These are phyloP conservation scores for Pseudocercospora pini-densiflorae DNA, from an alignment of 2,329 filamentous ascomycete species.

Conservation along the genomic window DNA sequence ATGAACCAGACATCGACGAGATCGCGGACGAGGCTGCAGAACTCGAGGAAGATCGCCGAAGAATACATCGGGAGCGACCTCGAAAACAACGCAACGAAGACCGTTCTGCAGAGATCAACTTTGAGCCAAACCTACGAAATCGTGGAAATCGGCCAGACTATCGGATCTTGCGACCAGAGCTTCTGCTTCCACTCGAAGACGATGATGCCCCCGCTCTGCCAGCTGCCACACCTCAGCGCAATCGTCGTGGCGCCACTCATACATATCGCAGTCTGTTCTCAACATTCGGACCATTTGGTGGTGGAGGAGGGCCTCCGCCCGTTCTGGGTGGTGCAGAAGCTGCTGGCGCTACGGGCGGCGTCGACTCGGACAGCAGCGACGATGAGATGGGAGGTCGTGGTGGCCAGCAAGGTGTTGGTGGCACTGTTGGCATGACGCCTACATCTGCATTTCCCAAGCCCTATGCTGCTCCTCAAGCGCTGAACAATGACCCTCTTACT, in stretches of 20 bases:
- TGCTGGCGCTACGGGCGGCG: constrained; percentile 73
- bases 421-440: constrained; percentile 68
- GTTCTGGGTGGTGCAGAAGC: constrained; percentile 77
- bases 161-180: constrained; percentile 77
- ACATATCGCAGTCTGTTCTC: constrained; percentile 82
- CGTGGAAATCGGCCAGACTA: constrained; percentile 80
- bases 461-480: constrained; percentile 56
- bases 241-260: constrained; percentile 64
- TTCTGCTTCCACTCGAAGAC: constrained; percentile 73
- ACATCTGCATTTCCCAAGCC: constrained; percentile 55
- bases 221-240: constrained; percentile 65
- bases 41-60: constrained; percentile 56
- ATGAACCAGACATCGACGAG: constrained; percentile 51
- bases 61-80: constrained; percentile 41
- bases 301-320: constrained; percentile 73
- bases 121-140: constrained; percentile 60
- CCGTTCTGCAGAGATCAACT: constrained; percentile 35
- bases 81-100: constrained; percentile 39
- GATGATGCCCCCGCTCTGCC: constrained; percentile 68
- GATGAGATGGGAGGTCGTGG: constrained; percentile 69
- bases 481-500: constrained; percentile 62
- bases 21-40: constrained; percentile 63
- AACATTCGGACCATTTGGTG: constrained; percentile 90
- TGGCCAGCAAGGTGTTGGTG: constrained; percentile 61
- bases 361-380: constrained; percentile 95